Base-by-base conservation (phyloP, 73 alveolate species). In the Paramecium sonneborni region DNA sequence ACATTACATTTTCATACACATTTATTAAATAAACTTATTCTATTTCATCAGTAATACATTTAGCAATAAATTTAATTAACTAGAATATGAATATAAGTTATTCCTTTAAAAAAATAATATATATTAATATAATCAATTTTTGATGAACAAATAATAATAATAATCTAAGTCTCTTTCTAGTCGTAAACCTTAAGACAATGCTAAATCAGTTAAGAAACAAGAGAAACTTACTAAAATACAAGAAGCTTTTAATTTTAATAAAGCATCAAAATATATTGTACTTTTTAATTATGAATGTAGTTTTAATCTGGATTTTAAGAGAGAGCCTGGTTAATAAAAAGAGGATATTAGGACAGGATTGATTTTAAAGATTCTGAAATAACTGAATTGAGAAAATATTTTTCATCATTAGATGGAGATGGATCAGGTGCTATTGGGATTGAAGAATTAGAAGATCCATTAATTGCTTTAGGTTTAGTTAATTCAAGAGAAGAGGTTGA, bases 381-480 rank as follows among this genome's bases (percentile, higher is more conserved):
- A 2, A 35, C 58, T 23, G 93, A 92, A 28, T 92, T 95, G 14
- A 84, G 97, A 82, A 85, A 86, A 62, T 96, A 96, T 86, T 96
- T 96, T 93, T 67, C 91, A 28, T 94, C 98, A 7, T 87, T 96
- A 7, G 98, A 94, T 92, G 97, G 96, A 39, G 97, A 95, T 88
- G 97, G 98, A 15, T 95, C 98, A 23, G 98, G 97, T 20, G 79
- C 93, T 38, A 97, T 97, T 34, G 99, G 99, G 1, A 98, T 96
- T 5, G 98, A 96, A 57, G 98, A 97, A 90, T 72, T 97, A 23
- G 98, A 96, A 76, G 99, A 97, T 37, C 99, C 99, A 24, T 92
- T 97, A 28, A 95, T 97, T 35, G 99, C 99, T 44, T 88, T 97
- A 52, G 99, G 99, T 0, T 92, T 97, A 37, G 99, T 96, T 4